Evolutionary conservation across 169 alveolate species (phyloP).

Genomic region (Babesia bigemina): DNA sequence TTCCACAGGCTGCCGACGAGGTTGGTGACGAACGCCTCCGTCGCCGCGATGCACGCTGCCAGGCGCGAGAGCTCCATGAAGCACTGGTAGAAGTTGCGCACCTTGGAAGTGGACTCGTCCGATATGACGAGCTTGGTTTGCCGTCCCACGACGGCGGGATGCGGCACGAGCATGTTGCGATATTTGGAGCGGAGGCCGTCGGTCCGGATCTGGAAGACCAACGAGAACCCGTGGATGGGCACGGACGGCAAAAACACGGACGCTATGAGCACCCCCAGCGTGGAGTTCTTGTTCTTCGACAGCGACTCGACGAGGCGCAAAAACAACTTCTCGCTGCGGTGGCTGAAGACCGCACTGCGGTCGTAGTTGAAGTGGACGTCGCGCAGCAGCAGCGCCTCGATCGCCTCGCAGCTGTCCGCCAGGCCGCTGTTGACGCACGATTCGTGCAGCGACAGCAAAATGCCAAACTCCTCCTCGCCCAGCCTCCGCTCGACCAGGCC

Average conservation of each 20-base stretch:
- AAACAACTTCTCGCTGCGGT: conserved; percentile 21
- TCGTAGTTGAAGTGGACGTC: conserved; percentile 20
- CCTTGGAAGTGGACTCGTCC: not conserved
- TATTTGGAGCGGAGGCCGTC: conserved; percentile 26
- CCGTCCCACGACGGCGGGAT: conserved; percentile 14
- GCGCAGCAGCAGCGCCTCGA: conserved; percentile 13
- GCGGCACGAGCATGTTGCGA: conserved; percentile 22
- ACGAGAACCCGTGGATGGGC: conserved; percentile 2
- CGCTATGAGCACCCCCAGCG: conserved; percentile 21
- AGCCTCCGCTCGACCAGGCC: conserved; percentile 6
- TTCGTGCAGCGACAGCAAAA: conserved; percentile 15
- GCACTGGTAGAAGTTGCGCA: not conserved
- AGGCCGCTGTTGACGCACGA: not conserved
- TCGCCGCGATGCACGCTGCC: not conserved
- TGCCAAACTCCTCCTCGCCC: conserved; percentile 21
- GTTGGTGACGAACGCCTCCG: conserved; percentile 10
- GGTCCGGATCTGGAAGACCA: conserved; percentile 7
- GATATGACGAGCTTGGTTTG: not conserved
- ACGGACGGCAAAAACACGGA: conserved; percentile 19
- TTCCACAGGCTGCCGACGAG: conserved; percentile 18
- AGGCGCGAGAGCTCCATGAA: not conserved
- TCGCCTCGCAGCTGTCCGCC: conserved; percentile 1
- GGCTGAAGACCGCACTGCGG: conserved; percentile 16
- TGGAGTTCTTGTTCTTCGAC: not conserved
- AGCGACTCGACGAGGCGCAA: conserved; percentile 5